Base-by-base conservation (phyloP, 805 yeast species). In the Naumovozyma baii region DNA sequence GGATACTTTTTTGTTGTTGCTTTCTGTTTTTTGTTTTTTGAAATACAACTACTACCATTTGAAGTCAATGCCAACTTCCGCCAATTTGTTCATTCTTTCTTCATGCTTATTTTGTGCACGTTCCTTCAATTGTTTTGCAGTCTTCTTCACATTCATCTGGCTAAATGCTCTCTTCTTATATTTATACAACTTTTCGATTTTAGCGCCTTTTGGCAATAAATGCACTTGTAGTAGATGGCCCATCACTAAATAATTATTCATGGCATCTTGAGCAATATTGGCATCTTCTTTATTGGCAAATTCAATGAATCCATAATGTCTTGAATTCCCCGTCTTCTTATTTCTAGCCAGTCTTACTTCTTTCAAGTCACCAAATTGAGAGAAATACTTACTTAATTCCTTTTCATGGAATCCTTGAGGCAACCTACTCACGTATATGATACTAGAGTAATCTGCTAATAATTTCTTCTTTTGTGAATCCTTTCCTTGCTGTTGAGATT, bases 381-480 rank as follows among this genome's bases (percentile, higher is more conserved):
- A 64, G 59, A 92, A 90, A 64, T 92, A 92, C 54, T 76, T 74
- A 45, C 73, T 73, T 69, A 69, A 44, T 59, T 83, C 90, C 31
- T 64, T 69, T 63, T 92, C 97, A 52, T 86, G 80, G 67, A 92
- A 86, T 32, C 95, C 95, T 51, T 81, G 80, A 34, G 98, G 98
- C 47, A 92, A 72, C 57, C 96, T 77, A 39, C 97, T 96, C 28
- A 92, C 74, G 61, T 88, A 92, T 39, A 92, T 67, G 39, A 86
- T 85, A 29, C 90, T 87, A 36, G 75, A 69, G 25, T 67, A 66
- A 19, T 53, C 51, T 31, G 54, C 49, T 10, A 19, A 26, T 17
- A 22, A 22, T 26, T 49, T 46, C 18, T 51, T 49, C 31, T 52
- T 47, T 33, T 52, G 40, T 16, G 47, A 40, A 10, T 47, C 43